phyloP scores from a whole-genome alignment of 306 rosid genomes.

The Parietaria judaica region DNA sequence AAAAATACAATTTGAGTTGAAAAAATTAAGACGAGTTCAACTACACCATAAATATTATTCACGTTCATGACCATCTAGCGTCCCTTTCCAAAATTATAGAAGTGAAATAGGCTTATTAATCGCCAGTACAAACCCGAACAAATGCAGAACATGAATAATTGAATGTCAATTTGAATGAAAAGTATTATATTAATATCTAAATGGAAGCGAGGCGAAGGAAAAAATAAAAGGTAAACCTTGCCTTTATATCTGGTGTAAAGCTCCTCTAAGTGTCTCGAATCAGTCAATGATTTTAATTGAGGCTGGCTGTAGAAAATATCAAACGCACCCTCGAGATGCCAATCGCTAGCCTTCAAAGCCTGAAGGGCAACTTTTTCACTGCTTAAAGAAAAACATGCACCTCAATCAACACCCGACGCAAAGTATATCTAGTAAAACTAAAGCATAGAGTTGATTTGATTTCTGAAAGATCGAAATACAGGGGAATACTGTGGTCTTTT shows the following conservation, averaged over 20 bases:
- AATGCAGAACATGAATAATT: too few relatives aligned
- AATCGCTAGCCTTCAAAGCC: constrained; percentile 82
- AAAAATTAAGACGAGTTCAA: constrained; percentile 5
- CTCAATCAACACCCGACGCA: background rate
- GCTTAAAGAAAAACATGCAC: constrained; percentile 16
- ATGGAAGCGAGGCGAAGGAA: background rate
- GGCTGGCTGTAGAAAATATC: constrained; percentile 95
- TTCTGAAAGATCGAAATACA: too few relatives aligned
- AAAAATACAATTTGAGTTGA: constrained; percentile 16
- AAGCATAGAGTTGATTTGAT: background rate
- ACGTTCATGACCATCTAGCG: background rate
- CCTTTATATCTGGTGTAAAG: constrained; percentile 95
- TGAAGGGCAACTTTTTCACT: constrained; percentile 87
- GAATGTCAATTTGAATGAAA: background rate
- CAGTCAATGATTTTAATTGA: constrained; percentile 61
- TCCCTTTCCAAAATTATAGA: background rate
- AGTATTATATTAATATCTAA: background rate
- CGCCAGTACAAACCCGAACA: background rate
- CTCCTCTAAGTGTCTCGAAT: constrained; percentile 93
- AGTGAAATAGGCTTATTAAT: background rate
- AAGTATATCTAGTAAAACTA: background rate
- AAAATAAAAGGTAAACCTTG: constrained; percentile 25
- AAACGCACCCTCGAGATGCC: constrained; percentile 99
- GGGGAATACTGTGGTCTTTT: too few relatives aligned
- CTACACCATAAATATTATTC: background rate